Percentiles rank a stretch among this genome's conserved stretches.
Evolutionary conservation across 108 stramenopile genomes (phyloP).

Genomic region (Chaetoceros tenuissimus): DNA sequence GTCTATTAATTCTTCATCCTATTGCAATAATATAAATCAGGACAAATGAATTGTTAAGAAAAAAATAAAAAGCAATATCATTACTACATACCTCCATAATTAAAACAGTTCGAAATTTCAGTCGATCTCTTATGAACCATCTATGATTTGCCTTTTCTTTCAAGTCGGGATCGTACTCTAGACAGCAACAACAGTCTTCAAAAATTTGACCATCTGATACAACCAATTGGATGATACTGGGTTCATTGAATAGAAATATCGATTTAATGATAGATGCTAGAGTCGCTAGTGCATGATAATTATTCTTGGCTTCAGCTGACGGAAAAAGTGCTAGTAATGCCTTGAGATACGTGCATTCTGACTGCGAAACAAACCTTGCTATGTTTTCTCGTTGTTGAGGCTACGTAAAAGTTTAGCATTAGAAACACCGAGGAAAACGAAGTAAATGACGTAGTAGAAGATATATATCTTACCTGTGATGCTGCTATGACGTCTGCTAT

Average conservation of each 20-base stretch:
- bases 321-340: constrained; percentile 55
- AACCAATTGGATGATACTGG: constrained; percentile 75
- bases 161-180: constrained; percentile 82
- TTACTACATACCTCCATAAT: constrained; percentile 48
- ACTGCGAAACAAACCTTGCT: constrained; percentile 51
- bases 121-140: constrained; percentile 56
- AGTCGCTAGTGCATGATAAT: constrained; percentile 46
- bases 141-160: constrained; percentile 74
- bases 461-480: constrained; percentile 18
- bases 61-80: not conserved
- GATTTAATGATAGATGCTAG: constrained; percentile 71
- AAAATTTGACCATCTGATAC: constrained; percentile 54
- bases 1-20: constrained; percentile 42
- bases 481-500: constrained; percentile 59
- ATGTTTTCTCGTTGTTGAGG: constrained; percentile 68
- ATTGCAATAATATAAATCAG: not conserved
- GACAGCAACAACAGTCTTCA: constrained; percentile 55
- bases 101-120: constrained; percentile 74
- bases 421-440: not conserved
- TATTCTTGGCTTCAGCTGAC: constrained; percentile 33
- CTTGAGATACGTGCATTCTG: constrained; percentile 71
- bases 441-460: not conserved
- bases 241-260: constrained; percentile 78
- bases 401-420: constrained; percentile 9
- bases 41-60: not conserved